These are phyloP conservation scores for Ceratocystis papillata DNA, from an alignment of 2,329 filamentous ascomycete species.

Conservation along the genomic window DNA sequence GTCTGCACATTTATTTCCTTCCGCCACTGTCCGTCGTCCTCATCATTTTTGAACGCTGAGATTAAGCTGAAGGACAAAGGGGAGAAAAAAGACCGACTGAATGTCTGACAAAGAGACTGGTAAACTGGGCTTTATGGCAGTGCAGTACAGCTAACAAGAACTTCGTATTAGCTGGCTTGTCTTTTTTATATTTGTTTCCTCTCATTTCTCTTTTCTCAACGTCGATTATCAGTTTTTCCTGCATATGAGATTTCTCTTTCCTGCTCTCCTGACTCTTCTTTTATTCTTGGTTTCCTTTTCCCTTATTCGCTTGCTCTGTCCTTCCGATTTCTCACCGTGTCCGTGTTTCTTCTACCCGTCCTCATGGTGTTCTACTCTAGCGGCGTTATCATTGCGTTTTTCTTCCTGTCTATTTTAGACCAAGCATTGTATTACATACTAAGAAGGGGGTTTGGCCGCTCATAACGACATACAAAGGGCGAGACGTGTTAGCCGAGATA, in stretches of 20 bases:
- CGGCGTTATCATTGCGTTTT: neutral
- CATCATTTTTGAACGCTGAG: neutral
- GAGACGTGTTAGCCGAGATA: too few species aligned
- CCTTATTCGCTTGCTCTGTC: too few species aligned
- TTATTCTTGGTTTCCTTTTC: neutral
- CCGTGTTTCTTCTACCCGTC: too few species aligned
- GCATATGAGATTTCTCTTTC: neutral
- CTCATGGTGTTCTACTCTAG: conserved; percentile 11
- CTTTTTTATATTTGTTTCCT: neutral
- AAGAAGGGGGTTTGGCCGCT: neutral
- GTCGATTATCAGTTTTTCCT: neutral
- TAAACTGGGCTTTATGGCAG: neutral
- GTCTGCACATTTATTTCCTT: too few species aligned
- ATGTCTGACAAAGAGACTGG: neutral
- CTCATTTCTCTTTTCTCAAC: conserved; percentile 13
- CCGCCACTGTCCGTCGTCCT: too few species aligned
- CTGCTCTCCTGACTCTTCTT: neutral
- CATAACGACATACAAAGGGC: neutral
- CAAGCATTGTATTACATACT: conserved; percentile 10
- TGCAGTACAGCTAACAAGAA: neutral
- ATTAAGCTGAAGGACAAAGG: neutral
- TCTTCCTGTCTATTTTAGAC: conserved; percentile 10
- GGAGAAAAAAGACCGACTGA: neutral
- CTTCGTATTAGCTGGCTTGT: neutral
- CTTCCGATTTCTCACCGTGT: neutral